phyloP scores from a whole-genome alignment of 768 basidiomycete species.

The Gloeopeniophorella convolvens region DNA sequence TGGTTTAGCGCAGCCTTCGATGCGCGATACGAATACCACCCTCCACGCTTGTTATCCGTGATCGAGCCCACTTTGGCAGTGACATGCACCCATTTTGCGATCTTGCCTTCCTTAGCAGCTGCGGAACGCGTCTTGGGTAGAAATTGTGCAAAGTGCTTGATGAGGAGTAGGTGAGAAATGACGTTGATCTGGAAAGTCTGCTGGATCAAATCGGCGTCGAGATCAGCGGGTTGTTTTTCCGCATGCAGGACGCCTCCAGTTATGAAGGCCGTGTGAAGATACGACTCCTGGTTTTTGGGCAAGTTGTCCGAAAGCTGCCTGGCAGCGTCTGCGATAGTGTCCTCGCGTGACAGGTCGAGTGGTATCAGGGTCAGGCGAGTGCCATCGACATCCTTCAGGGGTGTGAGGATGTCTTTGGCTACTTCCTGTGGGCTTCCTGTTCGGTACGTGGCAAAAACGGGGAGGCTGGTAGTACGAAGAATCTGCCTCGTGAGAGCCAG shows the following conservation, averaged over 20 bases:
- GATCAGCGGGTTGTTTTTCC: constrained; percentile 46
- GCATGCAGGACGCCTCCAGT: constrained; percentile 49
- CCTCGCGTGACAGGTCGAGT: constrained; percentile 47
- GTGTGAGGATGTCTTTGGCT: constrained; percentile 36
- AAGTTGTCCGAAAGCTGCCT: constrained; percentile 34
- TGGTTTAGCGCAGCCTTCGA: constrained; percentile 62
- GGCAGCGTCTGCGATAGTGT: constrained; percentile 44
- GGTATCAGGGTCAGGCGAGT: constrained; percentile 40
- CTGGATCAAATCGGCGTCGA: constrained; percentile 36
- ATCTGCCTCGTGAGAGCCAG: constrained; percentile 49
- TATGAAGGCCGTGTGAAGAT: constrained; percentile 49
- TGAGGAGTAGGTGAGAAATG: constrained; percentile 51
- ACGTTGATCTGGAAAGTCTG: constrained; percentile 52
- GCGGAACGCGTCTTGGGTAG: constrained; percentile 32
- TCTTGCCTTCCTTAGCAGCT: constrained; percentile 10
- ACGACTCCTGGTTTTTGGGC: constrained; percentile 29
- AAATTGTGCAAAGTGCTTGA: constrained; percentile 58
- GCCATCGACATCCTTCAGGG: constrained; percentile 37
- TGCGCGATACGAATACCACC: constrained; percentile 58
- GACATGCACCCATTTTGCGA: constrained; percentile 54
- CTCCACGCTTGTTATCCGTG: constrained; percentile 49
- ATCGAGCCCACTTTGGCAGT: constrained; percentile 55
- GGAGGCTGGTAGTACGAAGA: constrained; percentile 42
- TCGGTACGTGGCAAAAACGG: constrained; percentile 53
- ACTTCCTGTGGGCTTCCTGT: constrained; percentile 31